Base-by-base conservation (phyloP, 192 early-diverging fungal genomes). In the Dissophora globulifera region DNA sequence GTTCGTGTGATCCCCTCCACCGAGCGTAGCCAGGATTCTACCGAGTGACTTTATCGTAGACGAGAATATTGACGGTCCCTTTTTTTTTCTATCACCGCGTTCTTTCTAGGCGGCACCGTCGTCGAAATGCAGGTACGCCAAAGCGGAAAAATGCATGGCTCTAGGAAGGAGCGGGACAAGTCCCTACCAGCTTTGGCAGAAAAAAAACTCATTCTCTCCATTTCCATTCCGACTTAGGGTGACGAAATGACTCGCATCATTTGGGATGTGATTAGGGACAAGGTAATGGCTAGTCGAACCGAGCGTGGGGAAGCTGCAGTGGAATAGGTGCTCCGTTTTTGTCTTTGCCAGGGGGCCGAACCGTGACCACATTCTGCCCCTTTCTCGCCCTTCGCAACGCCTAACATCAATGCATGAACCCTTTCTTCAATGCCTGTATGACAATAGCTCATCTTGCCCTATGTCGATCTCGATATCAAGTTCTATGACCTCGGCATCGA, bases 201-300 rank as follows among this genome's bases (percentile, higher is more conserved):
- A 41, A 57, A 19, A 19, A 23, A 58, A 48, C 26, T 9, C 38
- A 22, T 60, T 94, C 95, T 75, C 68, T 80, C 4, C 1, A 93
- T 53, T 26, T n/a, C 22, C 11, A 33, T 50, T 58, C 11, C 19
- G 29, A 38, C 15, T 79, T 92, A 98, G 72, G 97, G 97, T 62
- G 97, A 99, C 82, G 97, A 99, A 85, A 98, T 98, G 96, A 99
- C 97, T 35, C 85, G 97, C 69, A 98, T 99, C 83, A 93, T 99
- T 82, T 96, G 94, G 94, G 86, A 91, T 78, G 84, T 88, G 81
- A 97, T 96, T 83, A 93, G 95, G 80, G 95, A 98, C 75, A 93
- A 92, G 80, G 75, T 89, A 66, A 38, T n/a, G n/a, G n/a, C n/a
- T n/a, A n/a, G n/a, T n/a, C n/a, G n/a, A n/a, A n/a, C n/a, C n/a